Base-by-base conservation (phyloP, 768 basidiomycete genomes). In the Naganishia antarctica region DNA sequence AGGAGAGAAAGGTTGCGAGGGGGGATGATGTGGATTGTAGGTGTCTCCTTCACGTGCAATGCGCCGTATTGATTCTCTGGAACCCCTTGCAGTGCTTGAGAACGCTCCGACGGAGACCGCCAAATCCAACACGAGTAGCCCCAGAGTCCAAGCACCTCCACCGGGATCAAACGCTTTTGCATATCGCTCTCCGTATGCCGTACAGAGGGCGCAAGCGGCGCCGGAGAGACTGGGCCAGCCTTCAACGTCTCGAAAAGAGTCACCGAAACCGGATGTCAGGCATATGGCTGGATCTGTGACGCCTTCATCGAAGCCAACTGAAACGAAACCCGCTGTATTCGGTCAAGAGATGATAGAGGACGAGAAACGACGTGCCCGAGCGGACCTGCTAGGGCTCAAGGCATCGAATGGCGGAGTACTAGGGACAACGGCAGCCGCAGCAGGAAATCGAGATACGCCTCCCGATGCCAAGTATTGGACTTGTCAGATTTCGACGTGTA, bases 21-120 rank as follows among this genome's bases (percentile, higher is more conserved):
- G 53, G 53, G 11, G 53, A 57, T 57, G 53, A 57, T 57, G 26
- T 57, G 37, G 32, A 57, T 23, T 57, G 53, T 57, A 6, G 11
- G 43, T 18, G 43, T 21, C 15, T 37, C 9, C 13, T 44, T 15
- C n/a, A n/a, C n/a, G n/a, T 44, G 43, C 43, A n/a, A 18, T 7
- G 43, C 43, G 8, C n/a, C 6, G 6, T 21, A 18, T 21, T 44
- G 43, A 44, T 44, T 44, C 6, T 6, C 8, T 9, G 8, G 8
- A 44, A 44, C 43, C 15, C n/a, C n/a, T 37, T 37, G 34, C 34
- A 44, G 43, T 44, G 9, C n/a, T 44, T n/a, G 43, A 44, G 11
- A 18, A 44, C 43, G 43, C 43, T 5, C 13, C 13, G 8, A 5
- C n/a, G 11, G 43, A 5, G n/a, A 15, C 11, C 6, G 5, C 13